Conservation (phyloP, 2,329 filamentous ascomycete genomes). For the Septoria linicola region DNA sequence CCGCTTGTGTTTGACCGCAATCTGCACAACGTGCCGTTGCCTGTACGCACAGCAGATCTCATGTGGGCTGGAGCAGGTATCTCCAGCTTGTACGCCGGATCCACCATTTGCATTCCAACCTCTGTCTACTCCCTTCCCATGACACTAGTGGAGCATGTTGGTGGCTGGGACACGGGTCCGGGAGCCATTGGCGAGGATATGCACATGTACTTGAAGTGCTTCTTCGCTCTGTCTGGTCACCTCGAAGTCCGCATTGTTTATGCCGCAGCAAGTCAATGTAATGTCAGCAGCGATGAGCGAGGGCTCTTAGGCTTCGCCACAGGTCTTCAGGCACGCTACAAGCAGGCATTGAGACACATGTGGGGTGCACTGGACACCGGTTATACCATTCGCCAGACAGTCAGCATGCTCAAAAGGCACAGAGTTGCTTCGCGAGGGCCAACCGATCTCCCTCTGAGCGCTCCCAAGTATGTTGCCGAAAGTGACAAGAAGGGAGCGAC, state of each 20-base stretch:
- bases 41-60: conserved; percentile 70
- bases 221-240: conserved; percentile 71
- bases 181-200: conserved; percentile 74
- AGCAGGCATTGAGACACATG: conserved; percentile 72
- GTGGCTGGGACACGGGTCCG: conserved; percentile 69
- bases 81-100: conserved; percentile 65
- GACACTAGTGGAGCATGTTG: conserved; percentile 64
- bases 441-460: conserved; percentile 26
- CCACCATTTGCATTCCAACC: conserved; percentile 66
- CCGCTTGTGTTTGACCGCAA: conserved; percentile 75
- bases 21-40: conserved; percentile 63
- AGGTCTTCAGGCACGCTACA: conserved; percentile 66
- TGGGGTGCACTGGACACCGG: conserved; percentile 71
- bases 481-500: background rate
- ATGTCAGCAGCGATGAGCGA: conserved; percentile 61
- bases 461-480: conserved; percentile 30
- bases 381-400: conserved; percentile 53
- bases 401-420: conserved; percentile 33
- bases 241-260: conserved; percentile 63
- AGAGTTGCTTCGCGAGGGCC: conserved; percentile 14
- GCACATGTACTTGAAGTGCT: conserved; percentile 77
- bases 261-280: conserved; percentile 70
- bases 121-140: conserved; percentile 72
- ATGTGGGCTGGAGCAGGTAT: conserved; percentile 70
- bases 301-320: conserved; percentile 55